phyloP scores from a whole-genome alignment of 768 basidiomycete species.

The Sporobolomyces pararoseus region DNA sequence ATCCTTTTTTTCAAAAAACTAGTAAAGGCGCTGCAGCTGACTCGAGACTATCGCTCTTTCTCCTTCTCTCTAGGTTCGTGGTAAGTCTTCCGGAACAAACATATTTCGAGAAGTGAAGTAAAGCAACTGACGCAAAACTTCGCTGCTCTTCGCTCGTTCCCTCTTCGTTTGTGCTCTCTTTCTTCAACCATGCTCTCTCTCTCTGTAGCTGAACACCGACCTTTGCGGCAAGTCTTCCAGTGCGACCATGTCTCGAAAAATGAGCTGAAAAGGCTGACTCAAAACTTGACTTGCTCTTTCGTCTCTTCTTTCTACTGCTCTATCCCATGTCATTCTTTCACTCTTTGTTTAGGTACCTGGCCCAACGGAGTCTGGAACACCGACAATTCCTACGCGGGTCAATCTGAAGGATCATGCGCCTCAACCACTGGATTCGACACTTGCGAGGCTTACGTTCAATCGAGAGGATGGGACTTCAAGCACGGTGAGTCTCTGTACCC shows the following conservation, averaged over 20 bases:
- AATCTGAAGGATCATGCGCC: slow-evolving; percentile 7
- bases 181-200: neutral
- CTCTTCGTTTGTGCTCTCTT: neutral
- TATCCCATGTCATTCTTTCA: neutral
- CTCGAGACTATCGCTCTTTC: too few species aligned
- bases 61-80: too few species aligned
- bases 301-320: too few species aligned
- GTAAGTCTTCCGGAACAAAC: too few species aligned
- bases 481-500: too few species aligned
- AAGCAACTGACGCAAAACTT: too few species aligned
- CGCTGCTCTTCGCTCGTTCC: neutral
- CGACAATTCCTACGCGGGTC: slow-evolving; percentile 29
- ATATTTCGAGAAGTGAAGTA: too few species aligned
- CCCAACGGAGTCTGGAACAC: slow-evolving; percentile 10
- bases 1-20: too few species aligned
- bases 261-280: neutral
- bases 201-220: neutral
- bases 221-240: too few species aligned
- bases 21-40: too few species aligned
- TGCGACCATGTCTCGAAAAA: too few species aligned
- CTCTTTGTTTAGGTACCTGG: slow-evolving; percentile 22
- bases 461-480: slow-evolving; percentile 12
- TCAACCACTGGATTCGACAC: slow-evolving; percentile 9
- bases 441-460: slow-evolving; percentile 17
- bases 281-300: too few species aligned